Conservation (phyloP, 345 rosid genomes). For the Viola odorata region DNA sequence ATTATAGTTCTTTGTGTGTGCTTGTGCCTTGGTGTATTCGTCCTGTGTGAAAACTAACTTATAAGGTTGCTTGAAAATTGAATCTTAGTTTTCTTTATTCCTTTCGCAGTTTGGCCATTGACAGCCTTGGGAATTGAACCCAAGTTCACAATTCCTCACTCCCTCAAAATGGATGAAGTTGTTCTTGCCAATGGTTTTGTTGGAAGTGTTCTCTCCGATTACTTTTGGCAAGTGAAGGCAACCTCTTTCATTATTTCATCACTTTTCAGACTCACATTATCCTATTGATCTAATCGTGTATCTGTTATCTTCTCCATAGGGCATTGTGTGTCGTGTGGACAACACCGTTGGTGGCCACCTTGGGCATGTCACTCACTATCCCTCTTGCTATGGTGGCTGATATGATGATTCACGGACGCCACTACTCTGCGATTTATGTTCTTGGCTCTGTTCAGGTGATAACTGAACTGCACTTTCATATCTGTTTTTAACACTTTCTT, state of each 20-base stretch:
- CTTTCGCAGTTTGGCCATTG: constrained; percentile 82
- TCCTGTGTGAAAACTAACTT: neutral
- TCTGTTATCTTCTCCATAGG: constrained; percentile 28
- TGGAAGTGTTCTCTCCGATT: constrained; percentile 98
- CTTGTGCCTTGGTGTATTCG: too few species aligned
- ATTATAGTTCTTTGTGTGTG: too few species aligned
- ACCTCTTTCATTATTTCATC: neutral
- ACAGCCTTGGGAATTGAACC: constrained; percentile 97
- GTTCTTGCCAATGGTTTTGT: constrained; percentile 89
- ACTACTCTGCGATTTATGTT: constrained; percentile 68
- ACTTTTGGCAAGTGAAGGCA: constrained; percentile 57
- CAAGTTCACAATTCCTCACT: constrained; percentile 86
- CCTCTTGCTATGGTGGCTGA: constrained; percentile 87
- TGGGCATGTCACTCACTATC: constrained; percentile 84
- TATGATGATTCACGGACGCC: constrained; percentile 78
- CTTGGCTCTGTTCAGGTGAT: constrained; percentile 72
- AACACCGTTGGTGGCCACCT: constrained; percentile 74
- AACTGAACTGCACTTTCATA: neutral
- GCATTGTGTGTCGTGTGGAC: constrained; percentile 84
- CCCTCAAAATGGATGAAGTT: constrained; percentile 84
- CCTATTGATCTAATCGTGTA: neutral
- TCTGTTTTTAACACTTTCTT: too few species aligned
- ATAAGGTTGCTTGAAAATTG: neutral
- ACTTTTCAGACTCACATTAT: neutral
- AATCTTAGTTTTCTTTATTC: constrained; percentile 7